Base-by-base conservation (phyloP, 2,329 filamentous ascomycete genomes). In the Botryosphaeria agaves region DNA sequence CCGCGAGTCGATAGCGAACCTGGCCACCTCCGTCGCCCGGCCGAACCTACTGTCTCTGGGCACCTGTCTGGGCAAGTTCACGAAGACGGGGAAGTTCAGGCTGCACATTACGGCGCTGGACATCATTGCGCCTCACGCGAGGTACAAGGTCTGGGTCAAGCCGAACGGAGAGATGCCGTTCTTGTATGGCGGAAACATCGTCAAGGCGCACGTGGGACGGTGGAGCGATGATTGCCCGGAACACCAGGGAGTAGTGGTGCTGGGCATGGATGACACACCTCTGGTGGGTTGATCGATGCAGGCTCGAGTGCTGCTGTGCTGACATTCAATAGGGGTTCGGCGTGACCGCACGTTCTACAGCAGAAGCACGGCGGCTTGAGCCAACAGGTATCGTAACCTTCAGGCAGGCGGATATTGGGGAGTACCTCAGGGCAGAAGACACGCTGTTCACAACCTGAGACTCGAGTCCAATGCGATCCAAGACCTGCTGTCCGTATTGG, bases 91-190 rank as follows among this genome's bases (percentile, higher is more conserved):
- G 38, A 94, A 95, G 56, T 95, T 98, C 62, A 66, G 87, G 31
- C 65, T 98, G 32, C 85, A 94, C 60, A 81, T 95, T 49, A 95
- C 87, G 2, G 80, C 70, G n/a, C 65, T 98, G 34, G 78, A 84
- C 38, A 71, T 94, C 38, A 77, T 98, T 41, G 80, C 85, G 34
- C 77, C 82, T 40, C 83, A 94, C 53, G 87, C 87, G 26, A 68
- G 89, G 35, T 92, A 93, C 61, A 95, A 95, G 71, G 75, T 95
- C 43, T 95, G 85, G 84, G 76, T 98, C 42, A 91, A 91, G 58
- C 70, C 76, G 35, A 95, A 95, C 57, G 89, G 89, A 41, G 85
- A 91, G 48, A 93, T 94, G 84, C 87, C 89, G 1, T 95, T 92
- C 53, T 60, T 98, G 28, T 98, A 95, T 56, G 89, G 89, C 31